phyloP scores from a whole-genome alignment of 1,139 yeast genomes.

The Pichiaceae sp. region DNA sequence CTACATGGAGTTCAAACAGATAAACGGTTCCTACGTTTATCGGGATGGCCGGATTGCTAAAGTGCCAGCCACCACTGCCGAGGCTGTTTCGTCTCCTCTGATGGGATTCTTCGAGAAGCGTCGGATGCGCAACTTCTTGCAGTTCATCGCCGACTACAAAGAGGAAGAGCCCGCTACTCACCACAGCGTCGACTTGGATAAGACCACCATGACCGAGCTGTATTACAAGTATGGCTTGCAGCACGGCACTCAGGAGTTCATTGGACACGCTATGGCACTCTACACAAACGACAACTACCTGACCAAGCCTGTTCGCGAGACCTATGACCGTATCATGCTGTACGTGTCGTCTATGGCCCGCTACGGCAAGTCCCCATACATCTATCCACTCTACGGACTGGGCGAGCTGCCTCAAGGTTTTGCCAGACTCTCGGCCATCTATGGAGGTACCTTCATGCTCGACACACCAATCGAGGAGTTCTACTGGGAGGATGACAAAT shows the following conservation, averaged over 20 bases:
- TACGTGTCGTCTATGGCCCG: constrained; percentile 89
- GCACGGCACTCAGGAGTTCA: constrained; percentile 88
- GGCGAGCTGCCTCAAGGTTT: constrained; percentile 99
- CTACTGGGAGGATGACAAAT: constrained; percentile 61
- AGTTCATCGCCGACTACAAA: constrained; percentile 74
- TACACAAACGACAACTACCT: constrained; percentile 92
- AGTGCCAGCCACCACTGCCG: constrained; percentile 88
- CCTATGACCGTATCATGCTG: constrained; percentile 76
- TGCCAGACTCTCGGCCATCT: constrained; percentile 92
- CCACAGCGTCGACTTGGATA: constrained; percentile 78
- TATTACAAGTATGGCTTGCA: constrained; percentile 87
- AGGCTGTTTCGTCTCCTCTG: constrained; percentile 83
- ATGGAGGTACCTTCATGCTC: constrained; percentile 98
- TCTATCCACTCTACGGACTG: constrained; percentile 91
- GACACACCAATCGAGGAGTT: constrained; percentile 93
- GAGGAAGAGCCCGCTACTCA: constrained; percentile 78
- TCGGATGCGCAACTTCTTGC: constrained; percentile 86
- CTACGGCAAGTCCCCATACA: constrained; percentile 93
- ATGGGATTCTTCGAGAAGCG: constrained; percentile 97
- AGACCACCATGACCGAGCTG: constrained; percentile 86
- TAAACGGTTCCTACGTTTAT: constrained; percentile 90
- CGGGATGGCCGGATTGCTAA: constrained; percentile 87
- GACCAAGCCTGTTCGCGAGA: constrained; percentile 84
- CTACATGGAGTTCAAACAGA: constrained; percentile 92
- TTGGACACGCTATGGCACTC: constrained; percentile 98